These are phyloP conservation scores for Clathrospora elynae DNA, from an alignment of 2,329 filamentous ascomycete genomes.

Conservation along the genomic window DNA sequence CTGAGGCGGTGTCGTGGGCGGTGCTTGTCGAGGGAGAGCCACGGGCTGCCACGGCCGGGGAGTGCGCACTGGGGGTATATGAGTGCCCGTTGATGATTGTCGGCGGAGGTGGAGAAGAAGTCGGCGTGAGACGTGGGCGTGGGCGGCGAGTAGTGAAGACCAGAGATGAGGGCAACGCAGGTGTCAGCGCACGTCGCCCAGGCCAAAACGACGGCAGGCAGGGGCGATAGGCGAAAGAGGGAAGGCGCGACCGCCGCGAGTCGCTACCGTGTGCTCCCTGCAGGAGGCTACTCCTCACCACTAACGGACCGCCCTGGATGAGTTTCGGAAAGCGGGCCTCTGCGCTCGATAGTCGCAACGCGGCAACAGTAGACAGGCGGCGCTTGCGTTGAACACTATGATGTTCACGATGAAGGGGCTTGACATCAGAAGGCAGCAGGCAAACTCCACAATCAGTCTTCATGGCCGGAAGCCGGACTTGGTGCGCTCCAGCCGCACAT, in stretches of 20 bases:
- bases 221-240: slow-evolving; percentile 23
- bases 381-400: slow-evolving; percentile 10
- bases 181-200: slow-evolving; percentile 18
- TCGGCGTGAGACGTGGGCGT: slow-evolving; percentile 22
- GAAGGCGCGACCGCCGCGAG: slow-evolving; percentile 20
- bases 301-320: slow-evolving; percentile 20
- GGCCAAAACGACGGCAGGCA: slow-evolving; percentile 25
- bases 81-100: slow-evolving; percentile 46
- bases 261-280: slow-evolving; percentile 28
- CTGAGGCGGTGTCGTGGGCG: slow-evolving; percentile 23
- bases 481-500: slow-evolving; percentile 7
- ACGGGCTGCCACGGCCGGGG: slow-evolving; percentile 25
- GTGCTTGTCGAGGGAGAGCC: slow-evolving; percentile 23
- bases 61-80: slow-evolving; percentile 37
- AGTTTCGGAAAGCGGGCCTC: slow-evolving; percentile 16
- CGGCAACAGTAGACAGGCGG: slow-evolving; percentile 28
- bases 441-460: no score
- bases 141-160: slow-evolving; percentile 22
- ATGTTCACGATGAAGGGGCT: background rate
- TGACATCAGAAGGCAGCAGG: slow-evolving; percentile 7
- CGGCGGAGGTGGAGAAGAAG: slow-evolving; percentile 32
- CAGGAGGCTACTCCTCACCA: slow-evolving; percentile 26
- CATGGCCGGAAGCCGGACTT: background rate
- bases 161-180: slow-evolving; percentile 17
- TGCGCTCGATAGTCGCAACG: slow-evolving; percentile 34